These are phyloP conservation scores for Rhizomucor pusillus DNA, from an alignment of 371 early-diverging fungal genomes.

Conservation along the genomic window DNA sequence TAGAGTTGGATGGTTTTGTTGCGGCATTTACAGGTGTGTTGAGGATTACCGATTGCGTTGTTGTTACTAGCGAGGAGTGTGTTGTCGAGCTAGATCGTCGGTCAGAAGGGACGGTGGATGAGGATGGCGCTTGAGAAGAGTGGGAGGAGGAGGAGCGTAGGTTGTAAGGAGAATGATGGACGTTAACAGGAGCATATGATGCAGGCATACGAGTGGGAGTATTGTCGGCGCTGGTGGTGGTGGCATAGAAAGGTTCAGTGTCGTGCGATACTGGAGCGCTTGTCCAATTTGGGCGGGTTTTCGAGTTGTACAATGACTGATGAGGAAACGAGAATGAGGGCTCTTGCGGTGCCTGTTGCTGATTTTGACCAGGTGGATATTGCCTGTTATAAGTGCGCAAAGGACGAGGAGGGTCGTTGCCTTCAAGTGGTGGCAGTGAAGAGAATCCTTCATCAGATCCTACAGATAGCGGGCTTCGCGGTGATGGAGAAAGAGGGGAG, in stretches of 20 bases:
- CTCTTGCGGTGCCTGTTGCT: slow-evolving; percentile 1
- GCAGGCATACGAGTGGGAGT: slow-evolving; percentile 3
- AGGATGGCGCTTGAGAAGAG: neutral
- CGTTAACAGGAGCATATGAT: neutral
- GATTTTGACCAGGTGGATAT: slow-evolving; percentile 1
- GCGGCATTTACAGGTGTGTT: neutral
- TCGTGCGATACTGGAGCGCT: neutral
- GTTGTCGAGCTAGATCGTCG: neutral
- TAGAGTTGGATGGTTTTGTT: too few species aligned
- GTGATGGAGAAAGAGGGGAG: slow-evolving; percentile 22
- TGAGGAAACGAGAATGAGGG: too few species aligned
- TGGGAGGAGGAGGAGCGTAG: slow-evolving; percentile 1
- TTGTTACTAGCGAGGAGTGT: neutral
- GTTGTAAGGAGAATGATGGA: neutral
- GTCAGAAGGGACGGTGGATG: neutral
- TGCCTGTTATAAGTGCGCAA: slow-evolving; percentile 4
- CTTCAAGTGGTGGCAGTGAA: slow-evolving; percentile 15
- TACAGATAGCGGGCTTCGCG: slow-evolving; percentile 1
- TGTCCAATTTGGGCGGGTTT: neutral
- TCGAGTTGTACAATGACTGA: neutral
- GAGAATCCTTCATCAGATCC: neutral
- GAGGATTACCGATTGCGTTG: slow-evolving; percentile 5
- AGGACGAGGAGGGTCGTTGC: slow-evolving; percentile 17
- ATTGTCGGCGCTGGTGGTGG: neutral
- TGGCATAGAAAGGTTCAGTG: neutral